Evolutionary conservation across 139 green algal species (phyloP).

Genomic region (Coelastrella sp.): DNA sequence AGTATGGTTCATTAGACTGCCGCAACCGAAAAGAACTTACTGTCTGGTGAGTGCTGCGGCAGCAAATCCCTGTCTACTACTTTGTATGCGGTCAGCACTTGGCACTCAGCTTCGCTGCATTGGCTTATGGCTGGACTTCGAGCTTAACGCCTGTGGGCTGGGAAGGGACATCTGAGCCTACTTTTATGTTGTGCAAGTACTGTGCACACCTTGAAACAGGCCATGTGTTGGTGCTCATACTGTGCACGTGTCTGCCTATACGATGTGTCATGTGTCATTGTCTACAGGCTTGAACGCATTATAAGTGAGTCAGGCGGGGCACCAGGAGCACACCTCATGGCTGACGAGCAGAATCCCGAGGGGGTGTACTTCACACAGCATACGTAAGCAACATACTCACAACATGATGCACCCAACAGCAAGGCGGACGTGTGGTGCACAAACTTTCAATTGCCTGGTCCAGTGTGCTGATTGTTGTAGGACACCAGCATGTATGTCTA

Average conservation of each 20-base stretch:
- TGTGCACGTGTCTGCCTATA: background rate
- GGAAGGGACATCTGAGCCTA: too few relatives aligned
- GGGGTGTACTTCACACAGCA: slow-evolving; percentile 42
- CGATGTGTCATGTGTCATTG: background rate
- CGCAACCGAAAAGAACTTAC: slow-evolving; percentile 55
- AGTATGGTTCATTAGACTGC: slow-evolving; percentile 50
- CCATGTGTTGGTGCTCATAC: too few relatives aligned
- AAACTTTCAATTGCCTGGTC: too few relatives aligned
- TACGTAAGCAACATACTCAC: slow-evolving; percentile 3
- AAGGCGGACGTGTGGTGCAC: too few relatives aligned
- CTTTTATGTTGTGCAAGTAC: too few relatives aligned
- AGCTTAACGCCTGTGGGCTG: too few relatives aligned
- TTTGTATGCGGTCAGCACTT: background rate
- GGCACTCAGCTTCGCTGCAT: background rate
- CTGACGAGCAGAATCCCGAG: slow-evolving; percentile 14
- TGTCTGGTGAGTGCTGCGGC: slow-evolving; percentile 49
- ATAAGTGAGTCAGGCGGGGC: slow-evolving; percentile 42
- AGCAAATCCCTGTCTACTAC: background rate
- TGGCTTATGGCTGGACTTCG: too few relatives aligned
- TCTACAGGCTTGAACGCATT: slow-evolving; percentile 59
- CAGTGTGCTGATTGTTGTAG: too few relatives aligned
- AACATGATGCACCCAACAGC: background rate
- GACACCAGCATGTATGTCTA: background rate
- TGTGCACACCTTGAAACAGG: too few relatives aligned
- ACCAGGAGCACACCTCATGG: slow-evolving; percentile 14